Conservation (phyloP, 148 eudicot species). For the Fagopyrum homotropicum region DNA sequence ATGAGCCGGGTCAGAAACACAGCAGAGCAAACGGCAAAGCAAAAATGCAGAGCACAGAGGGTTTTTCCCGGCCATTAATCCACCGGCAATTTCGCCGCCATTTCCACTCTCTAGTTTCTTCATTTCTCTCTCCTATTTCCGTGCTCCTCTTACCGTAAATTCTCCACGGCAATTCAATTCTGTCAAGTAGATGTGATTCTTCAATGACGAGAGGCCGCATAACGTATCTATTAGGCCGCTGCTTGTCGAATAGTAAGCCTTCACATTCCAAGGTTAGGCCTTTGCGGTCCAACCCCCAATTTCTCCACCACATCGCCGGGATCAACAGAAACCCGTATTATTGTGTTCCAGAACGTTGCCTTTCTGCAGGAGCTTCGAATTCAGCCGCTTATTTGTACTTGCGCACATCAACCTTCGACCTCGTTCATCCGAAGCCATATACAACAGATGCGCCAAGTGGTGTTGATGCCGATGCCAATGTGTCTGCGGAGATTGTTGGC, state of each 20-base stretch:
- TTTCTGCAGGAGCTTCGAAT: neutral
- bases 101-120: neutral
- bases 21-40: too few relatives aligned
- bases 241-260: neutral
- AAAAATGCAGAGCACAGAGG: neutral
- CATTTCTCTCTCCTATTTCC: neutral
- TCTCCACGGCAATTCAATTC: neutral
- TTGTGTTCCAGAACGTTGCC: neutral
- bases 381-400: neutral
- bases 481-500: neutral
- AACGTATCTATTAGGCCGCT: constrained; percentile 3
- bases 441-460: neutral
- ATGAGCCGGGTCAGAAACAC: too few relatives aligned
- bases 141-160: neutral
- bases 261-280: neutral
- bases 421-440: neutral
- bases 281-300: neutral
- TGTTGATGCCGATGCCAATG: neutral
- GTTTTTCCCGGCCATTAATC: neutral
- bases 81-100: constrained; percentile 5
- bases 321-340: neutral
- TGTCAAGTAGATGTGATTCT: neutral
- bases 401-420: neutral
- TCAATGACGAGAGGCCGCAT: constrained; percentile 7
- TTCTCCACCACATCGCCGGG: constrained; percentile 7